Evolutionary conservation across 2,329 filamentous ascomycete genomes (phyloP), one percentile per base, ranked within the genome.

Genomic region (Exophiala phaeomuriformis): DNA sequence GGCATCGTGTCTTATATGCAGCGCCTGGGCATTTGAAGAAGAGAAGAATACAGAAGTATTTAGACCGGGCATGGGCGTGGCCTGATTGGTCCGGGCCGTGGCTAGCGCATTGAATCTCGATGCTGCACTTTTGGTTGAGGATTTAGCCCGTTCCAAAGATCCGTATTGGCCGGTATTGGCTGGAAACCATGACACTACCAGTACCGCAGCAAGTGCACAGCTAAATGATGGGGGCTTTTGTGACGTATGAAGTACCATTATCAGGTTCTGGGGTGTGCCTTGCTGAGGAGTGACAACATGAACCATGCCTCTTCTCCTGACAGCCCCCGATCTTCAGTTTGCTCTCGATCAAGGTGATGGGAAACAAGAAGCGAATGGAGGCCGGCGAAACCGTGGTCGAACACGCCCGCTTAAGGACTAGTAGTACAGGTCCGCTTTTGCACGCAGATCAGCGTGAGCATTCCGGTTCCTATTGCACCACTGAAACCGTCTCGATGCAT

Each of bases 71-170:
- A 19, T 19, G 28, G 27, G 39, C 10, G 29, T n/a, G n/a, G 10
- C 41, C 27, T 51, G 52, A 55, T 55, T 55, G 52, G 52, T 27
- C 30, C 48, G 48, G 52, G 41, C 47, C 8, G 19, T 5, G 29
- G 36, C 46, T 40, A 36, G 39, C 8, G 30, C 8, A 41, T 10
- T 7, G 39, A 8, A 42, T 29, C 37, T 31, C 27, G 37, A 49
- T 49, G 31, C 35, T 39, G 33, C 35, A 6, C 27, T 27, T 31
- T 30, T 39, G 19, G 30, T n/a, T 30, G 35, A 6, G 35, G 32
- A 9, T 36, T 41, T 30, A 33, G 19, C 4, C 30, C 33, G 30
- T 41, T 12, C 46, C 28, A 39, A 47, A 47, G 10, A 5, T 30
- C 44, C 27, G 44, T 47, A 47, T 32, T 46, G n/a, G 28, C n/a